These are phyloP conservation scores for Pseudogymnoascus sp. DNA, from an alignment of 2,329 filamentous ascomycete genomes.

Conservation along the genomic window DNA sequence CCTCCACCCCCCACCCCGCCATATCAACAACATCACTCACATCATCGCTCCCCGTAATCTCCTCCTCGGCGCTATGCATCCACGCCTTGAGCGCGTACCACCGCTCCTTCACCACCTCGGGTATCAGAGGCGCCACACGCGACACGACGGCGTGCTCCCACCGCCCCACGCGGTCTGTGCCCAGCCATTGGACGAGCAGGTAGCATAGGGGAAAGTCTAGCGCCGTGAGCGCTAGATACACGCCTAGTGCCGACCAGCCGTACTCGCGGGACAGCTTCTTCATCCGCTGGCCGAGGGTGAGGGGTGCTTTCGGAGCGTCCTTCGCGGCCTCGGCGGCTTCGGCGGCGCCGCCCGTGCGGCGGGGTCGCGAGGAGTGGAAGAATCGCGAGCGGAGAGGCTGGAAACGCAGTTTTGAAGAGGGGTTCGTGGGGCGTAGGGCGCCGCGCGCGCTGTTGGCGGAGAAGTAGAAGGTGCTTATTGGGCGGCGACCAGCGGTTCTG, in stretches of 20 bases:
- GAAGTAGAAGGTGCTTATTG: background rate
- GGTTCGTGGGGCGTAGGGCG: slow-evolving; percentile 13
- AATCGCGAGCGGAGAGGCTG: background rate
- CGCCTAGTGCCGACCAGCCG: slow-evolving; percentile 86
- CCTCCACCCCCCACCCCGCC: slow-evolving; percentile 52
- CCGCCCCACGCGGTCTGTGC: slow-evolving; percentile 70
- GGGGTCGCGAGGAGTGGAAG: background rate
- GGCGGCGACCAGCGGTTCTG: background rate
- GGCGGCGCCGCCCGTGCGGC: slow-evolving; percentile 1
- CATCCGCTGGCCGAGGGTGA: slow-evolving; percentile 34
- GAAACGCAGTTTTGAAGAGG: slow-evolving; percentile 16
- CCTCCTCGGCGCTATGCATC: slow-evolving; percentile 38
- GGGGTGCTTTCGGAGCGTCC: background rate
- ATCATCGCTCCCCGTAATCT: slow-evolving; percentile 36
- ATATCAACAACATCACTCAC: slow-evolving; percentile 41
- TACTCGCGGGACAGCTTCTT: slow-evolving; percentile 86
- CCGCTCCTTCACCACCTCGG: slow-evolving; percentile 47
- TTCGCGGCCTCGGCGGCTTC: slow-evolving; percentile 15
- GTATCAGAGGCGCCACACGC: slow-evolving; percentile 49
- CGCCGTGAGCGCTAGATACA: slow-evolving; percentile 75
- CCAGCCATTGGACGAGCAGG: slow-evolving; percentile 71
- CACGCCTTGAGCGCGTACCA: slow-evolving; percentile 43
- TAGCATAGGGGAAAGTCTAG: slow-evolving; percentile 96
- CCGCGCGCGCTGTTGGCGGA: background rate
- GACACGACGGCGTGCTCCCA: slow-evolving; percentile 62